Evolutionary conservation across 345 rosid species (phyloP), one percentile per base, ranked within the genome.

Genomic region (Orychophragmus violaceus): DNA sequence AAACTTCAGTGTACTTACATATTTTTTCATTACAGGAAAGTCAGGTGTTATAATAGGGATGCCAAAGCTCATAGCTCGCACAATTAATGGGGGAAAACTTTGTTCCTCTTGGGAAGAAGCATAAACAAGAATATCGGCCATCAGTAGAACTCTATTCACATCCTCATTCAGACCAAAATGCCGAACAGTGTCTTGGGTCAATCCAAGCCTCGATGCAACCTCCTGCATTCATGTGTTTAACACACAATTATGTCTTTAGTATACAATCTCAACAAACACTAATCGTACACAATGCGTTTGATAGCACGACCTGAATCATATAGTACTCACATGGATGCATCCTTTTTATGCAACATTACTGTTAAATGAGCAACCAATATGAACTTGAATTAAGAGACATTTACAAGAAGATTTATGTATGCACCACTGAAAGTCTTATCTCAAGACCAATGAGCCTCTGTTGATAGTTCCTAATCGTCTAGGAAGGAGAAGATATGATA

Each of bases 91-190:
- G 58, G 97, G 92, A 59, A 94, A 94, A 66, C 79, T 84, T 73
- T 90, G 97, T 67, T 90, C 97, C 77, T 87, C 96, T 73, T 87
- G 97, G 64, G 92, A 90, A 70, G 99, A 87, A 62, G 85, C 92
- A 77, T 90, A 90, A 49, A 94, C 77, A 75, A 94, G 83, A 79
- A 90, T 77, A 77, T 94, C 97, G 35, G 95, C 85, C 89, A 90
- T 83, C 65, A 81, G 59, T 57, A 94, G 72, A 65, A 87, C 77
- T 52, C 80, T 72, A 72, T 88, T 85, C 59, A 79, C 91, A 75
- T 94, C 88, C 55, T 77, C 82, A 78, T 83, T 77, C 75, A 88
- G 58, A 68, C 95, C 91, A 81, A 84, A 88, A 78, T 84, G 88
- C 78, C 77, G 69, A 29, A 90, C 77, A 74, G 89, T 81, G 73